Base-by-base conservation (phyloP, 78 protist genomes). In the Bodo saltans region DNA sequence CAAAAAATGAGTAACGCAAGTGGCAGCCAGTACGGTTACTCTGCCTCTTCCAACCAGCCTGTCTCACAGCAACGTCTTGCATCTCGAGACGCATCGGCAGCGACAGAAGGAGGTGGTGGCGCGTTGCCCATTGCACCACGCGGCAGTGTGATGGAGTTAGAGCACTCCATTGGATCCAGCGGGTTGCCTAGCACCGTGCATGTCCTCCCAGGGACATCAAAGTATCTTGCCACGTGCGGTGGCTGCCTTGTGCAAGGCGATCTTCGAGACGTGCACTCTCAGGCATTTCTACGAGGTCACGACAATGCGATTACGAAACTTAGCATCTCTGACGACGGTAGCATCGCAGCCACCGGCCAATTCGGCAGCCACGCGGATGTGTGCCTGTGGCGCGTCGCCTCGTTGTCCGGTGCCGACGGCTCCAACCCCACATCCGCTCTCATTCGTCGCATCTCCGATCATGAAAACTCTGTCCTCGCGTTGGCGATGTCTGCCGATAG, bases 71-170 rank as follows among this genome's bases (percentile, higher is more conserved):
- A n/a, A n/a, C n/a, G n/a, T n/a, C n/a, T n/a, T n/a, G n/a, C n/a
- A n/a, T n/a, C n/a, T n/a, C n/a, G n/a, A n/a, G n/a, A n/a, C n/a
- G n/a, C n/a, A n/a, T n/a, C n/a, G n/a, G n/a, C n/a, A n/a, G n/a
- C n/a, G n/a, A n/a, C n/a, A n/a, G n/a, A n/a, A n/a, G n/a, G n/a
- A n/a, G n/a, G n/a, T n/a, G n/a, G n/a, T n/a, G n/a, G n/a, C n/a
- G n/a, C n/a, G n/a, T n/a, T n/a, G n/a, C n/a, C n/a, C n/a, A n/a
- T n/a, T n/a, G n/a, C n/a, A n/a, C n/a, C n/a, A n/a, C n/a, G n/a
- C n/a, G n/a, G n/a, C n/a, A n/a, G n/a, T n/a, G n/a, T n/a, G n/a
- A 33, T 76, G 41, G 81, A 76, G 81, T 38, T 76, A 1, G 81
- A 76, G 69, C 67, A 60, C 67, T 3, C 81, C 35, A 76, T 76